phyloP scores from a whole-genome alignment of 345 rosid species.

The Eucalyptus tenuipes region DNA sequence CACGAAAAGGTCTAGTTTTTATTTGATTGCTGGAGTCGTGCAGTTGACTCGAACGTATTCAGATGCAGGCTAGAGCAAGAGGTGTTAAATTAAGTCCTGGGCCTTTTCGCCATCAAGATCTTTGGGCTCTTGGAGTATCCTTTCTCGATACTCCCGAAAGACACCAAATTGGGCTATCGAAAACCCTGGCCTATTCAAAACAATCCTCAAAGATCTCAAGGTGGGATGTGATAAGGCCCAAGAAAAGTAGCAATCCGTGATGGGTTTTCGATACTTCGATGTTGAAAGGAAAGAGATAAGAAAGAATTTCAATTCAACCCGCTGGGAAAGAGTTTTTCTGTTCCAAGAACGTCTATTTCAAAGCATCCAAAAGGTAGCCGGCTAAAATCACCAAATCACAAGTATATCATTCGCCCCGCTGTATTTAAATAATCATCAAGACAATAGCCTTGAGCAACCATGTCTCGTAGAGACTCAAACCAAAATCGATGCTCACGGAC shows the following conservation, averaged over 20 bases:
- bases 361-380: neutral
- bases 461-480: neutral
- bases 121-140: neutral
- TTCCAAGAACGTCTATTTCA: neutral
- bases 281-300: neutral
- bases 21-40: neutral
- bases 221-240: neutral
- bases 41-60: neutral
- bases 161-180: neutral
- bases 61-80: neutral
- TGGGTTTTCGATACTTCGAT: neutral
- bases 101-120: neutral
- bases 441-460: neutral
- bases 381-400: neutral
- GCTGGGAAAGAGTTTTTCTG: neutral
- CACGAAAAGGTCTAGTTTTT: neutral
- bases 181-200: neutral
- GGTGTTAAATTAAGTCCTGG: neutral
- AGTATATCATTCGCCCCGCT: neutral
- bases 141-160: neutral
- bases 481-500: neutral
- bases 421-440: neutral
- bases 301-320: neutral
- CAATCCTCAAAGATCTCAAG: neutral
- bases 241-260: neutral